Base-by-base conservation (phyloP, 148 eudicot species). In the Mesembryanthemum crystallinum region DNA sequence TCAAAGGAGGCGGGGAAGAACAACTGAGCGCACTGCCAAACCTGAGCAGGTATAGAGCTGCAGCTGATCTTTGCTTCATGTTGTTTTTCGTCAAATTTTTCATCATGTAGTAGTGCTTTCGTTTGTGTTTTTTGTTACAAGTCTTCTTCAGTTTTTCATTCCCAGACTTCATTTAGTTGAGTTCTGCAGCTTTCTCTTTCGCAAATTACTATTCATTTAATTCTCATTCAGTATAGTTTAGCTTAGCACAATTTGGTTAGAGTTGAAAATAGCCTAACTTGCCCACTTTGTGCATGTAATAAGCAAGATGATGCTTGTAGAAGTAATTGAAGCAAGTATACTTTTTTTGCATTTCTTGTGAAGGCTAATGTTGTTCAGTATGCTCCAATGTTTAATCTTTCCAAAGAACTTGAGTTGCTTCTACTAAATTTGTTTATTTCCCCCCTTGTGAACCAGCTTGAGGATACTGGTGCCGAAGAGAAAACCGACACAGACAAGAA, bases 401-500 rank as follows among this genome's bases (percentile, higher is more conserved):
- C n/a, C n/a, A n/a, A n/a, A n/a, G 30, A 8, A 71, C 12, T 33
- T 1, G 12, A 8, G 1, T 18, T 7, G 27, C 11, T 32, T 6
- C 32, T n/a, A 32, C 49, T 66, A 37, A 66, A 42, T 39, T 65
- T 33, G 35, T 15, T 27, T 4, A 14, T 54, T 15, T 65, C 30
- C 15, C 18, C 29, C 30, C 37, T 54, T 61, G 13, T 60, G 30
- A 61, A 35, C 51, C 59, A 60, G 82, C 73, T 73, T 13, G 77
- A 73, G 49, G 61, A 64, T 62, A 54, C 58, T 5, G 52, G 30
- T 1, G 66, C 30, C 4, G 86, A 80, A 11, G 78, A 69, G 51
- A 78, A 66, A 42, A 72, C 78, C 2, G 90, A 87, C 37, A 89
- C 92, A 8, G 89, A 87, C 51, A 77, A 77, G 69, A 87, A 85